Percentiles rank a stretch among this genome's conserved stretches.
phyloP scores from a whole-genome alignment of 1,139 yeast species.

The Hyphopichia wangnamkhiaoensis region DNA sequence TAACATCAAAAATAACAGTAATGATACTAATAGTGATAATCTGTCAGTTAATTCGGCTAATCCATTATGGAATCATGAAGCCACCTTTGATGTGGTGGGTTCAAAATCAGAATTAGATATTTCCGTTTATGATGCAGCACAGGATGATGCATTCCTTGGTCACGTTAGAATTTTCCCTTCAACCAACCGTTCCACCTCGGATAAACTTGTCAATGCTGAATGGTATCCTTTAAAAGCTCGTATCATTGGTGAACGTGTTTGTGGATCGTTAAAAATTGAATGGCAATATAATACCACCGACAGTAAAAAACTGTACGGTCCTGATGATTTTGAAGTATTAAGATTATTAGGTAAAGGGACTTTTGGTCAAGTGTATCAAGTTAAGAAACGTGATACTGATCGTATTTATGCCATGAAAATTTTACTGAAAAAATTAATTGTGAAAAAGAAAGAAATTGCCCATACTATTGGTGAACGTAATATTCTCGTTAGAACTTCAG shows the following conservation, averaged over 20 bases:
- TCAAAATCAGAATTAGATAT: slow-evolving; percentile 81
- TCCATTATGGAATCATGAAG: slow-evolving; percentile 89
- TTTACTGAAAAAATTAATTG: slow-evolving; percentile 88
- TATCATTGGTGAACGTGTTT: slow-evolving; percentile 71
- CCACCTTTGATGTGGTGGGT: slow-evolving; percentile 88
- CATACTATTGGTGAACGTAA: slow-evolving; percentile 97
- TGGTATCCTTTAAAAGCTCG: slow-evolving; percentile 81
- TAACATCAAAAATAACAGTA: slow-evolving; percentile 9
- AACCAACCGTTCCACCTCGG: slow-evolving; percentile 40
- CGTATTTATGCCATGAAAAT: slow-evolving; percentile 97
- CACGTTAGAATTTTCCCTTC: slow-evolving; percentile 75
- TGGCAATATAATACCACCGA: slow-evolving; percentile 70
- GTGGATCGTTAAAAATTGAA: slow-evolving; percentile 74
- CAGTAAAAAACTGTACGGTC: slow-evolving; percentile 78
- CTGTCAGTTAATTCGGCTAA: slow-evolving; percentile 45
- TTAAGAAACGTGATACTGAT: slow-evolving; percentile 81
- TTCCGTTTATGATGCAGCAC: slow-evolving; percentile 81
- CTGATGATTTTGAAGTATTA: slow-evolving; percentile 89
- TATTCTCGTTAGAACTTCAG: slow-evolving; percentile 83
- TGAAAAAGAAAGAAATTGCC: slow-evolving; percentile 94
- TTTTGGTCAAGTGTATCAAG: slow-evolving; percentile 96
- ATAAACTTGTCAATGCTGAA: slow-evolving; percentile 42
- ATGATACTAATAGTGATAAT: background rate
- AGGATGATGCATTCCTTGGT: slow-evolving; percentile 83
- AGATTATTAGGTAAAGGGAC: slow-evolving; percentile 93